These are phyloP conservation scores for Myrica gale DNA, from an alignment of 306 rosid genomes.

Conservation along the genomic window DNA sequence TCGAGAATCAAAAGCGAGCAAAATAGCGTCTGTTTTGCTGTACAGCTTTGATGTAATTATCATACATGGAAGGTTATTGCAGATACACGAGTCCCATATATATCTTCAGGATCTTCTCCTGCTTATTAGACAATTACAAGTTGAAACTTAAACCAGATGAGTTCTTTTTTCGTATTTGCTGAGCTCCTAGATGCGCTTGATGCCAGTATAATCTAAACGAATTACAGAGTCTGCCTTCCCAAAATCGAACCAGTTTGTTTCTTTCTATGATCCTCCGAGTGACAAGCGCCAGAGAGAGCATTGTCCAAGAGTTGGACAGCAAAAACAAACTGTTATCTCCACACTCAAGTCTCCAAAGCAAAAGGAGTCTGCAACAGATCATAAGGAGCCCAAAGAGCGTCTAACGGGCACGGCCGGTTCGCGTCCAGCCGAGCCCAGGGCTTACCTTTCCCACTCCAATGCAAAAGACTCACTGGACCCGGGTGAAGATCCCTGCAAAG, in stretches of 20 bases:
- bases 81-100: conserved; percentile 19
- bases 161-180: neutral
- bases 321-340: neutral
- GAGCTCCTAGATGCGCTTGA: neutral
- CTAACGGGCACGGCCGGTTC: conserved; percentile 78
- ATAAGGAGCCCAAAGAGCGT: conserved; percentile 93
- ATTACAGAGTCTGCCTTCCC: too few species aligned
- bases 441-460: conserved; percentile 97
- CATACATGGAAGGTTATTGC: neutral
- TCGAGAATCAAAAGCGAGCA: conserved; percentile 14
- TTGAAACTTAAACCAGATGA: neutral
- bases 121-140: neutral
- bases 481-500: conserved; percentile 80
- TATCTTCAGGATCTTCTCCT: conserved; percentile 9
- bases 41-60: conserved; percentile 33
- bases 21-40: conserved; percentile 30
- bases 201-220: too few species aligned
- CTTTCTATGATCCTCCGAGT: conserved; percentile 1
- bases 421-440: conserved; percentile 93
- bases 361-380: conserved; percentile 74
- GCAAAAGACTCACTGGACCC: conserved; percentile 83
- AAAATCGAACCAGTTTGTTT: neutral
- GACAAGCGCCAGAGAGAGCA: conserved; percentile 10
- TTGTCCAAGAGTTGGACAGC: neutral
- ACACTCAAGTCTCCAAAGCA: conserved; percentile 55